Base-by-base conservation (phyloP, 257 asterid genomes). In the Solanum tarijense region DNA sequence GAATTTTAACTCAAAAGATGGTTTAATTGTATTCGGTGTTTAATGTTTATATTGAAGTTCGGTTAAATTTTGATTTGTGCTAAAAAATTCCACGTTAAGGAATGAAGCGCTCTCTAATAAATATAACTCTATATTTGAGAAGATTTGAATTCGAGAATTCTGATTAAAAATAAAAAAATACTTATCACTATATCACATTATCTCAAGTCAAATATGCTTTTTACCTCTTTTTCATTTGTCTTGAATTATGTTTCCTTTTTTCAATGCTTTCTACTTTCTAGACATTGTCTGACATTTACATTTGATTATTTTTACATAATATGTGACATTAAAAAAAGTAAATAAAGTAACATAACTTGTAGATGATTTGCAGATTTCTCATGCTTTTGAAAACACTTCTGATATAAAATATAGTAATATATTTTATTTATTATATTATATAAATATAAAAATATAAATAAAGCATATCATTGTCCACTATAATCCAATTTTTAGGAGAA, bases 101-200 rank as follows among this genome's bases (percentile, higher is more conserved):
- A 2, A 1, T 55, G 20, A 55, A 55, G 3, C 1, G 20, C 3
- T 20, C 20, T 55, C 1, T 55, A 55, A 55, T 3, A 55, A 18
- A 55, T 1, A 6, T 20, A 6, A 20, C 0, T 20, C 0, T 20
- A 2, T 55, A 55, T 2, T 0, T 7, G 4, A 55, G 0, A 55
- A 20, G 65, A 18, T 0, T 0, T 0, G 0, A 55, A 7, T 1
- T 20, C 0, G 0, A 55, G 2, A 7, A 0, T 6, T 55, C 0
- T 3, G 0, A 20, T 18, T 55, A 55, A 55, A 2, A 52, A 16
- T 52, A 2, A 16, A 52, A 16, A 1, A 52, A 0, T 52, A 18
- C 4, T 52, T 52, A 6, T 0, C 1, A 16, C 4, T 52, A 0
- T 1, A 52, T 18, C 4, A 52, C 9, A 18, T 52, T 60, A 60